Percentiles rank a stretch among this genome's conserved stretches.
phyloP scores from a whole-genome alignment of 768 basidiomycete genomes.

The Suillus decipiens region DNA sequence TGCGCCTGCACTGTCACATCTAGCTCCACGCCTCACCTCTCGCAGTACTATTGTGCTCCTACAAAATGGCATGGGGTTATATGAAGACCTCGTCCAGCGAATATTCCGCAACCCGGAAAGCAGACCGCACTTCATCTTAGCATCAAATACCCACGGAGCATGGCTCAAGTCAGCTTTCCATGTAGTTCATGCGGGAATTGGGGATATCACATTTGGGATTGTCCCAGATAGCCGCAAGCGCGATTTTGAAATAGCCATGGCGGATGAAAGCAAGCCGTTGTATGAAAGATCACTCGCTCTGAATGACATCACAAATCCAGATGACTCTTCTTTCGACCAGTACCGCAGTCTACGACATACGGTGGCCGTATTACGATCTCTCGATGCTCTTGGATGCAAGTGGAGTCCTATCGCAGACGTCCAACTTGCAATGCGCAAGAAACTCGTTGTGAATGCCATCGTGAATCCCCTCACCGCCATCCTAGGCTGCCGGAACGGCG shows the following conservation, averaged over 20 bases:
- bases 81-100: constrained; percentile 68
- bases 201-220: constrained; percentile 76
- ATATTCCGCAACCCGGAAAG: constrained; percentile 72
- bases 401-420: constrained; percentile 71
- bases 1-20: constrained; percentile 51
- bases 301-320: constrained; percentile 49
- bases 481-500: constrained; percentile 78
- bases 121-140: constrained; percentile 86
- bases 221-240: constrained; percentile 65
- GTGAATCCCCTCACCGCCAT: constrained; percentile 89
- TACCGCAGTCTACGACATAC: constrained; percentile 70
- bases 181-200: constrained; percentile 71
- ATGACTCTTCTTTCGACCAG: constrained; percentile 37
- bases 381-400: constrained; percentile 55
- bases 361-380: constrained; percentile 58
- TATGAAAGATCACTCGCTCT: constrained; percentile 47
- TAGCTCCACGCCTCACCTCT: constrained; percentile 63
- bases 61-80: constrained; percentile 93
- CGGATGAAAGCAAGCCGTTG: constrained; percentile 34
- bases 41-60: constrained; percentile 87
- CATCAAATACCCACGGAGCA: constrained; percentile 80
- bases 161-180: constrained; percentile 53
- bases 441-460: constrained; percentile 78
- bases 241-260: constrained; percentile 60
- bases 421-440: constrained; percentile 71